A percentile compares a stretch with the other conserved stretches of the same genome.
Evolutionary conservation across 1,284 basidiomycete species (phyloP).

Genomic region (Sporisorium iseilematis-ciliati): DNA sequence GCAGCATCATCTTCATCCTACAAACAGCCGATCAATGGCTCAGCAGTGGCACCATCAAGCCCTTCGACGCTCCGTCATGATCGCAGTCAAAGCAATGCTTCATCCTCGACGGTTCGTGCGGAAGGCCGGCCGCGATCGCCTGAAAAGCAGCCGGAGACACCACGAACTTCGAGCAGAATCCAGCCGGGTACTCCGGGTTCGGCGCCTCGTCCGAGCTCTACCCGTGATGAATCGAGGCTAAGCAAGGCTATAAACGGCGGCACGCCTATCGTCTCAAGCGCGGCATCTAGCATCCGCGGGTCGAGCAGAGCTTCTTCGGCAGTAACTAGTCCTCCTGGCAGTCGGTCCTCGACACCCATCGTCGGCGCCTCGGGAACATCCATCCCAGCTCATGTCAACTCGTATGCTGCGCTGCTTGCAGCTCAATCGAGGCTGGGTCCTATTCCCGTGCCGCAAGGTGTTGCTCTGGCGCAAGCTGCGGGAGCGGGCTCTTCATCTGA

Average conservation of each 20-base stretch:
- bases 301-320: conserved; percentile 34
- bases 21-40: conserved; percentile 3
- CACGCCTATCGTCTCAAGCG: conserved; percentile 16
- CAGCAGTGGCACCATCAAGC: background rate
- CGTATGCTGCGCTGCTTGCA: conserved; percentile 49
- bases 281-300: conserved; percentile 31
- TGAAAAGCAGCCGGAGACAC: conserved; percentile 21
- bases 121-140: conserved; percentile 19
- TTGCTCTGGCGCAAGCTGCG: conserved; percentile 41
- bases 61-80: conserved; percentile 10
- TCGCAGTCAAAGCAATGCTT: conserved; percentile 26
- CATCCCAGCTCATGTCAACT: conserved; percentile 51
- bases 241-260: conserved; percentile 8
- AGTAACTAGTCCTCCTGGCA: conserved; percentile 31
- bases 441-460: conserved; percentile 52
- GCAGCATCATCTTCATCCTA: background rate
- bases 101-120: conserved; percentile 18
- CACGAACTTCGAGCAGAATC: conserved; percentile 18
- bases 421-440: conserved; percentile 46
- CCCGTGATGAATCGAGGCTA: background rate
- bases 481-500: conserved; percentile 8
- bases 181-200: conserved; percentile 3
- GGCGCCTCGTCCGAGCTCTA: background rate
- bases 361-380: conserved; percentile 28
- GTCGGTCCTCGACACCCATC: conserved; percentile 44